Conservation (phyloP, 2,329 filamentous ascomycete genomes). For the Ophiostoma sp. region DNA sequence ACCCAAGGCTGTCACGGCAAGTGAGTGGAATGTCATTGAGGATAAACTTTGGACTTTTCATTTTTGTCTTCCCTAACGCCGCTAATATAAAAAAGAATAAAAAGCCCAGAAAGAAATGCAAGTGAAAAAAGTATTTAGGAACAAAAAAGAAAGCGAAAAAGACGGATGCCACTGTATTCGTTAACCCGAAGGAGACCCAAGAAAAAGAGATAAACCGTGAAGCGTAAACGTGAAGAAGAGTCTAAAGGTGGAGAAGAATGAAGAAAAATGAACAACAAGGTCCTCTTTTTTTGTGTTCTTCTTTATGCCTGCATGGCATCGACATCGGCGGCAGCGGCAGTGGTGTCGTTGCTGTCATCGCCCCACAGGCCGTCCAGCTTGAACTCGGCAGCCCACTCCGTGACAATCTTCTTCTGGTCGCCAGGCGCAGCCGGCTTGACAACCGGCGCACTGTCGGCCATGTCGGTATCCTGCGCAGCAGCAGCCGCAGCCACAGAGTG, state of each 20-base stretch:
- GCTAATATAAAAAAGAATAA: background rate
- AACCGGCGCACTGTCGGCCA: conserved; percentile 32
- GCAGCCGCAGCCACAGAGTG: conserved; percentile 54
- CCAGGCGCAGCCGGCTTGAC: conserved; percentile 45
- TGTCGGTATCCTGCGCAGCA: conserved; percentile 31
- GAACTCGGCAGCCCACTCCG: conserved; percentile 92
- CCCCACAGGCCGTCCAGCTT: conserved; percentile 92
- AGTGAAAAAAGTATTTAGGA: background rate
- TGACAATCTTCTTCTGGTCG: conserved; percentile 84
- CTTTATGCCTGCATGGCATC: conserved; percentile 54
- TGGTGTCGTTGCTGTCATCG: conserved; percentile 47
- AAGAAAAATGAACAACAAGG: background rate
- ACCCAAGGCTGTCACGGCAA: background rate
- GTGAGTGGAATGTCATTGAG: background rate
- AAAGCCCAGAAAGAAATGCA: background rate
- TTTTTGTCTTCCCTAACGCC: conserved; percentile 25
- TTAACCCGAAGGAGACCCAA: conserved; percentile 2
- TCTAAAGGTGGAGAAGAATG: conserved; percentile 5
- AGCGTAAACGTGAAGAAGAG: conserved; percentile 13
- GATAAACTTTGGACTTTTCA: conserved; percentile 4
- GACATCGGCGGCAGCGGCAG: conserved; percentile 56
- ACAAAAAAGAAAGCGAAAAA: background rate
- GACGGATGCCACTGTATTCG: conserved; percentile 16
- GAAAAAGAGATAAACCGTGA: conserved; percentile 15
- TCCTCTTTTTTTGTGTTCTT: background rate